Evolutionary conservation across 768 basidiomycete species (phyloP), one percentile per base, ranked within the genome.

Genomic region (Leucocoprinus sp.): DNA sequence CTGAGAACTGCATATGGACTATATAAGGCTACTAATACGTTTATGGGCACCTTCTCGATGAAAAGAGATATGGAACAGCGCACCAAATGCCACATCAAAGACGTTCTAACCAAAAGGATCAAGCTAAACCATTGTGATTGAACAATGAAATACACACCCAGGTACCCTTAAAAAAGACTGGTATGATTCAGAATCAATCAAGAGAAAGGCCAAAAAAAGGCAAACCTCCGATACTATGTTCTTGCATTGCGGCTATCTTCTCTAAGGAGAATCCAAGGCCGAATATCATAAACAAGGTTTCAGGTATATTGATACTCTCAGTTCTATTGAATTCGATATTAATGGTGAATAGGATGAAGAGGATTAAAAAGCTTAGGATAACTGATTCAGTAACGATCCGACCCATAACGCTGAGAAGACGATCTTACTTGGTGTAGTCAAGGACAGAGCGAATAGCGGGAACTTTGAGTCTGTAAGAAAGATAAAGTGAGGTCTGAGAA

Each of bases 201-300:
- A 38, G 5, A 3, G 8, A 22, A 23, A 23, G 23, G n/a, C 12
- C 7, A 11, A 1, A 8, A 18, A 28, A 4, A 37, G 18, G 33
- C 59, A 31, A 35, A 86, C 93, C 89, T 76, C 75, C 81, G 38
- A 97, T 80, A 3, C 93, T 93, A 58, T 92, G 92, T 60, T 97
- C 93, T 59, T 96, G 89, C 82, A 95, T 91, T 3, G 91, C 84
- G 17, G 93, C 93, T 7, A 93, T 67, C 60, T 92, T 95, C 59
- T 97, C 93, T 15, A 97, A 70, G 0, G 88, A 78, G 61, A 96
- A 97, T 0, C 93, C 93, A 54, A 82, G 64, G 1, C 76, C 71
- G 57, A 83, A 86, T 3, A 80, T 53, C 78, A 96, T 91, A 60
- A 97, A 97, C 1, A 75, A 37, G 1, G 72, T 54, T 59, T 97